These are phyloP conservation scores for Calocera cornea DNA, from an alignment of 768 basidiomycete genomes.

Conservation along the genomic window DNA sequence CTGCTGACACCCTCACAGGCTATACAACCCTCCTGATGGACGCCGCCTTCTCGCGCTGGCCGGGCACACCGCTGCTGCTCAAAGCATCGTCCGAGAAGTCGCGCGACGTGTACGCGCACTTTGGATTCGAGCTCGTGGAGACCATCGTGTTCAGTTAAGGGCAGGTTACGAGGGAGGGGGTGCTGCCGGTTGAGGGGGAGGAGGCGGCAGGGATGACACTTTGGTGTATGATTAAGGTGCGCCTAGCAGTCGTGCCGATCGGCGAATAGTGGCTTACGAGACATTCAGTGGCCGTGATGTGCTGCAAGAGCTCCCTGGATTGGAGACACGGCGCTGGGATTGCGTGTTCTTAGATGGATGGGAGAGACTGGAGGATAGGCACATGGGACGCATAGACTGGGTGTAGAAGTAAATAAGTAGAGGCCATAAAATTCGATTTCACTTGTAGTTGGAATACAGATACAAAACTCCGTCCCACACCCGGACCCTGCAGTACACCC, in stretches of 20 bases:
- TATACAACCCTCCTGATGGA: constrained; percentile 13
- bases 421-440: too few relatives aligned
- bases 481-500: neutral
- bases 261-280: too few relatives aligned
- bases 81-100: constrained; percentile 15
- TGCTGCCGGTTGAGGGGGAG: neutral
- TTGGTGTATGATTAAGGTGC: neutral
- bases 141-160: constrained; percentile 26
- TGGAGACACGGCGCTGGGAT: too few relatives aligned
- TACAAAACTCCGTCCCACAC: neutral
- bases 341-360: too few relatives aligned
- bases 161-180: constrained; percentile 16
- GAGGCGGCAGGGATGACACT: neutral
- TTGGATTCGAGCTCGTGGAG: constrained; percentile 21
- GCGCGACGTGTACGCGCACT: constrained; percentile 16
- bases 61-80: constrained; percentile 13
- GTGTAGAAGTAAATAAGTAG: too few relatives aligned
- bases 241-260: neutral
- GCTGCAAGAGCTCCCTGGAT: too few relatives aligned
- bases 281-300: too few relatives aligned
- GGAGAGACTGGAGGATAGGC: too few relatives aligned
- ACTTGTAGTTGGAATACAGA: neutral
- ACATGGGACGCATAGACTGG: too few relatives aligned
- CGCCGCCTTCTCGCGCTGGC: constrained; percentile 14
- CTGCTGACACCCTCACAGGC: constrained; percentile 7